Evolutionary conservation across 1,284 basidiomycete genomes (phyloP), one percentile per base, ranked within the genome.

Genomic region (Mycena sp.): DNA sequence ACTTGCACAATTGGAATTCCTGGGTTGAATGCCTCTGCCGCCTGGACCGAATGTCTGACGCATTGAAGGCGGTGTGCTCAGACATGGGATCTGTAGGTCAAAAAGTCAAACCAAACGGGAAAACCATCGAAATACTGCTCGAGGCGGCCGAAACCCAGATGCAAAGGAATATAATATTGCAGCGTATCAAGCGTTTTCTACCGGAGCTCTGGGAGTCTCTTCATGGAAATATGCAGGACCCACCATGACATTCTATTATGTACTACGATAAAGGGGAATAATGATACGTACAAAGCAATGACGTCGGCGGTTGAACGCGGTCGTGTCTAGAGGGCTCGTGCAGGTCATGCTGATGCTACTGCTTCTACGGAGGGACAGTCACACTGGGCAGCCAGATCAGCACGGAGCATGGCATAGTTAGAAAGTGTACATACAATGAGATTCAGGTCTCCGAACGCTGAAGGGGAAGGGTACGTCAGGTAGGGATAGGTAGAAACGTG

Each of bases 291-390:
- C 69, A 35, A 73, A 72, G 35, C 21, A 23, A 25, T 28, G 43
- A 32, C 50, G 46, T 43, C 44, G 58, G 49, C 65, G 61, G 61
- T 67, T 67, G 61, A 67, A 49, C 61, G 61, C 53, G 50, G 51
- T 41, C 58, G 61, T 63, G 43, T 35, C 58, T 61, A 58, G 45
- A 48, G 28, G 32, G 43, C 53, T 26, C 43, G 37, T 43, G 55
- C 30, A n/a, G 30, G n/a, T 69, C 57, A 74, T 67, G 71, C 72
- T 44, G 78, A 78, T 44, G 79, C 79, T 32, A 85, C 73, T 71
- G 96, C 94, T 76, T 95, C 94, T 48, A 96, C 94, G 3, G 91
- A 86, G 30, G 93, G 93, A 72, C 95, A 98, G 75, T 96, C 92
- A 74, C 95, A 98, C 89, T 92, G 61, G 23, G 63, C 38, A n/a